Evolutionary conservation across 2,329 filamentous ascomycete genomes (phyloP).

Genomic region (Dendrostoma leiphaemia): DNA sequence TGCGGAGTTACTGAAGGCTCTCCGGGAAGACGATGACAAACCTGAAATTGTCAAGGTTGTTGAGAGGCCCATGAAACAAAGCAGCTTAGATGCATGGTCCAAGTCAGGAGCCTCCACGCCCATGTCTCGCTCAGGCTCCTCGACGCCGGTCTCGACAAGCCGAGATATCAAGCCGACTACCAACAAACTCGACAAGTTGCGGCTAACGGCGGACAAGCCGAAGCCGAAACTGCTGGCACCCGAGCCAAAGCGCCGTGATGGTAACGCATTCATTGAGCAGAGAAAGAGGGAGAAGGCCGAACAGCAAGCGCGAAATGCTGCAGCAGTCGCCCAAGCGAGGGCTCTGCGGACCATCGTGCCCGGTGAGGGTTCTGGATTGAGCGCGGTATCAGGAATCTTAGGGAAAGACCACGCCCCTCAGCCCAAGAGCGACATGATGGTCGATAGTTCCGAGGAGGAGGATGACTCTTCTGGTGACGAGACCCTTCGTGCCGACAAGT

Average conservation of each 20-base stretch:
- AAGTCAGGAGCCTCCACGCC: constrained; percentile 40
- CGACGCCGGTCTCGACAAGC: constrained; percentile 22
- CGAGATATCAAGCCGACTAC: constrained; percentile 8
- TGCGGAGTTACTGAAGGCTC: constrained; percentile 70
- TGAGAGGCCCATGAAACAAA: constrained; percentile 52
- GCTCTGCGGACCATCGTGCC: constrained; percentile 50
- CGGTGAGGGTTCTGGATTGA: constrained; percentile 76
- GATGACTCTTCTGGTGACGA: constrained; percentile 63
- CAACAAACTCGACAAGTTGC: constrained; percentile 18
- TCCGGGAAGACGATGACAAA: constrained; percentile 58
- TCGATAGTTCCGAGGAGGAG: constrained; percentile 74
- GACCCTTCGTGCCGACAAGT: constrained; percentile 25
- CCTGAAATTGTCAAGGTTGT: constrained; percentile 45
- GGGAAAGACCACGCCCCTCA: constrained; percentile 76
- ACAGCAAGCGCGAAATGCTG: constrained; percentile 69
- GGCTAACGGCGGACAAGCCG: constrained; percentile 32
- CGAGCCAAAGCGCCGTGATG: constrained; percentile 34
- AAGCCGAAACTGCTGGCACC: constrained; percentile 28
- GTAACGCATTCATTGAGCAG: constrained; percentile 58
- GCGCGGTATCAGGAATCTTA: constrained; percentile 64
- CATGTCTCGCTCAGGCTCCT: constrained; percentile 21
- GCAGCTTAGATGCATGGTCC: constrained; percentile 61
- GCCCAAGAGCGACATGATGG: constrained; percentile 88
- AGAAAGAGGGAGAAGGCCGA: constrained; percentile 74
- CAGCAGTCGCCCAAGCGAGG: constrained; percentile 68